Percentiles rank a stretch among this genome's conserved stretches.
Evolutionary conservation across 176 grass and related monocot genomes (phyloP).

Genomic region (Aegilops bicornis): DNA sequence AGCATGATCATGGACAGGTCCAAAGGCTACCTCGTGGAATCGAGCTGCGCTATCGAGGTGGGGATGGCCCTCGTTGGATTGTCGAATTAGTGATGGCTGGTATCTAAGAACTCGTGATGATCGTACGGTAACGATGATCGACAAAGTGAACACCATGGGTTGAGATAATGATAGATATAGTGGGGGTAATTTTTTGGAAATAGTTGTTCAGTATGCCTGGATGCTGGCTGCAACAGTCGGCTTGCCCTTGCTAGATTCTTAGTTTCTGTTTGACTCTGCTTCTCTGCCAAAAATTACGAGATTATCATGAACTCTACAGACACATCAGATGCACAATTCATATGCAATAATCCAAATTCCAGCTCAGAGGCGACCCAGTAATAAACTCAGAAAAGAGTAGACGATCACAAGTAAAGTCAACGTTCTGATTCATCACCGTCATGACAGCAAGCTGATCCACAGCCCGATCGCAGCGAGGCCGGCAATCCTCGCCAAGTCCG

Average conservation of each 20-base stretch:
- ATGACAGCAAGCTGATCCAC: conserved; percentile 10
- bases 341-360: neutral
- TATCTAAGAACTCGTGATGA: too few relatives aligned
- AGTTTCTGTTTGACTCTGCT: too few relatives aligned
- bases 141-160: too few relatives aligned
- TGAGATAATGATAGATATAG: too few relatives aligned
- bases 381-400: neutral
- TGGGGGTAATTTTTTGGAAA: too few relatives aligned
- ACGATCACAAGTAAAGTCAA: neutral
- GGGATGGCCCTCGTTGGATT: neutral
- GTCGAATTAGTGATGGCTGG: neutral
- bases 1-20: neutral
- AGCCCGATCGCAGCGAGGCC: conserved; percentile 12
- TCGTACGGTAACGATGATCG: too few relatives aligned
- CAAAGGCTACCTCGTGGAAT: neutral
- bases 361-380: neutral
- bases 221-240: too few relatives aligned
- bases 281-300: too few relatives aligned
- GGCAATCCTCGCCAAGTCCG: neutral
- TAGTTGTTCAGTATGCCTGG: too few relatives aligned
- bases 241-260: too few relatives aligned
- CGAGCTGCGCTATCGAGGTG: neutral
- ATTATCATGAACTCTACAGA: too few relatives aligned
- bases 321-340: too few relatives aligned
- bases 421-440: neutral